Evolutionary conservation across 2,329 filamentous ascomycete species (phyloP).

Genomic region (Cladosporium cucumerinum): DNA sequence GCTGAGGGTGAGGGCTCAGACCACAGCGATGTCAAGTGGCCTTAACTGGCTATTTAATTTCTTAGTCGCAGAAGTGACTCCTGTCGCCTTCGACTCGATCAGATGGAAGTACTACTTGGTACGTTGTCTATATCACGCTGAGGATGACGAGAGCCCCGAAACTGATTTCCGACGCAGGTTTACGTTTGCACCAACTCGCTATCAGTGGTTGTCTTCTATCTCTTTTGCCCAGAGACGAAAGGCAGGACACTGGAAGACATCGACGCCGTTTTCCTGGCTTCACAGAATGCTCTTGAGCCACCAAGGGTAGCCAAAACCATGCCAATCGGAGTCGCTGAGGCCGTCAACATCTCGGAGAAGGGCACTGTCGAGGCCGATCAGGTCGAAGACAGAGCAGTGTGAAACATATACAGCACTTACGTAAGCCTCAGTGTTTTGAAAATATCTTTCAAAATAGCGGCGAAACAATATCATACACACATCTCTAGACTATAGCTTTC

Average conservation of each 20-base stretch:
- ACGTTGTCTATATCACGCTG: background rate
- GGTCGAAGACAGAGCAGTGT: constrained; percentile 17
- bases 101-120: constrained; percentile 31
- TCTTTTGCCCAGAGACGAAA: constrained; percentile 30
- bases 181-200: constrained; percentile 60
- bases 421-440: too few species aligned
- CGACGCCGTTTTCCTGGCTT: constrained; percentile 29
- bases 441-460: too few species aligned
- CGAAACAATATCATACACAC: background rate
- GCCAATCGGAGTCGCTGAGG: constrained; percentile 23
- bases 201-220: constrained; percentile 46
- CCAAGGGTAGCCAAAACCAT: constrained; percentile 24
- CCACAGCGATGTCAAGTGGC: constrained; percentile 40
- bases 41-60: constrained; percentile 61
- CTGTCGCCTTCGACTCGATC: constrained; percentile 56
- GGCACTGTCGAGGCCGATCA: constrained; percentile 13
- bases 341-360: constrained; percentile 20
- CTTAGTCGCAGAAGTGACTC: constrained; percentile 41
- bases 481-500: background rate
- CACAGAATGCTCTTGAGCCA: constrained; percentile 24
- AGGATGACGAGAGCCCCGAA: background rate
- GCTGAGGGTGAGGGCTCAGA: constrained; percentile 28
- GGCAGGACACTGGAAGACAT: constrained; percentile 30
- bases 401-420: background rate
- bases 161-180: constrained; percentile 32